phyloP scores from a whole-genome alignment of 352 stramenopile genomes.

The Pythium sukuiense region DNA sequence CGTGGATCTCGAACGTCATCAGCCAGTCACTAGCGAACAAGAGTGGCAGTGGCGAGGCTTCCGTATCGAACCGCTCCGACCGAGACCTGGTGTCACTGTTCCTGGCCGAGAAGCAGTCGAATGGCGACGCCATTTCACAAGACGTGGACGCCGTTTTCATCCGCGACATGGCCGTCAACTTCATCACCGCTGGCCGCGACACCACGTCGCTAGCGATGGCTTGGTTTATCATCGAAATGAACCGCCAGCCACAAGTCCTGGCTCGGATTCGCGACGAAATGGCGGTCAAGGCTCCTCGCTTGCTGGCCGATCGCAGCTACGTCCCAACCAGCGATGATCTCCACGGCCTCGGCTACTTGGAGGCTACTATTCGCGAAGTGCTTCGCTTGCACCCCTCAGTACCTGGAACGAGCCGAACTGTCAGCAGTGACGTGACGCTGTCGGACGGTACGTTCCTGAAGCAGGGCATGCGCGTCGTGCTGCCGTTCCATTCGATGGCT shows the following conservation, averaged over 20 bases:
- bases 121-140: conserved; percentile 8
- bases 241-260: conserved; percentile 54
- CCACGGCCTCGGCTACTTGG: conserved; percentile 51
- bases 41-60: not conserved
- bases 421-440: conserved; percentile 48
- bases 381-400: conserved; percentile 62
- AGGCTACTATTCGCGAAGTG: conserved; percentile 61
- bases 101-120: conserved; percentile 23
- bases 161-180: conserved; percentile 76
- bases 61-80: not conserved
- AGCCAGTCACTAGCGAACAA: conserved; percentile 29
- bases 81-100: conserved; percentile 52
- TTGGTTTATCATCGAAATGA: conserved; percentile 83
- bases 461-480: conserved; percentile 39
- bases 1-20: conserved; percentile 37
- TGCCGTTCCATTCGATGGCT: conserved; percentile 46
- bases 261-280: conserved; percentile 48
- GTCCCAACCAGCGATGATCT: conserved; percentile 48
- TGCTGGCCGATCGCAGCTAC: conserved; percentile 24
- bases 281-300: conserved; percentile 28
- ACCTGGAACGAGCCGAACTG: conserved; percentile 38
- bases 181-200: conserved; percentile 74
- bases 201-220: conserved; percentile 66
- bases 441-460: conserved; percentile 56
- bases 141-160: conserved; percentile 36